A percentile compares a stretch with the other conserved stretches of the same genome.
Evolutionary conservation across 306 rosid species (phyloP).

Genomic region (Pterocarpus macrocarpus): DNA sequence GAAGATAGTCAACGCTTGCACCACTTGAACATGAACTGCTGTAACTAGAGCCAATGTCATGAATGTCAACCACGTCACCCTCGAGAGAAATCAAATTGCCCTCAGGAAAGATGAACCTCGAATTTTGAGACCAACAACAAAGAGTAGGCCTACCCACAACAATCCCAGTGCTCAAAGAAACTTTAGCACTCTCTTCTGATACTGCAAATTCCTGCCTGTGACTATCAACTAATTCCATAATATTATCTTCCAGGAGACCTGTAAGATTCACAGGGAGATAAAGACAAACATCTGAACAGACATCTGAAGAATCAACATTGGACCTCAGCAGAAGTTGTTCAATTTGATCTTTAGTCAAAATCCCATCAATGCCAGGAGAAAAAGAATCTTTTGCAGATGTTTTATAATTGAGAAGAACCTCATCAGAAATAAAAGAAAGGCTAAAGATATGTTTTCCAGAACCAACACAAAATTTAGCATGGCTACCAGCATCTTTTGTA

Average conservation of each 20-base stretch:
- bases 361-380: constrained; percentile 46
- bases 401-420: constrained; percentile 49
- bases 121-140: constrained; percentile 45
- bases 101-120: constrained; percentile 69
- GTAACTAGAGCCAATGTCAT: constrained; percentile 52
- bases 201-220: constrained; percentile 49
- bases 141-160: constrained; percentile 23
- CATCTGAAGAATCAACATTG: constrained; percentile 39
- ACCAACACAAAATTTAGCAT: constrained; percentile 59
- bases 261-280: constrained; percentile 61
- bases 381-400: constrained; percentile 44
- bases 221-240: constrained; percentile 47
- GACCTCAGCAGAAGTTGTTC: constrained; percentile 49
- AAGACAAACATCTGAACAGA: constrained; percentile 73
- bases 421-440: constrained; percentile 67
- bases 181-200: constrained; percentile 48
- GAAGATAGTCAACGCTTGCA: constrained; percentile 53
- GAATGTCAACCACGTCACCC: constrained; percentile 72
- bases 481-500: constrained; percentile 45
- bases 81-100: constrained; percentile 69
- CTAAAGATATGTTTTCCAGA: constrained; percentile 68
- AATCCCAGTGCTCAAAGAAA: constrained; percentile 41
- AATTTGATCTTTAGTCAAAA: constrained; percentile 48
- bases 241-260: constrained; percentile 49
- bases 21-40: constrained; percentile 52